Evolutionary conservation across 2,329 filamentous ascomycete genomes (phyloP), one percentile per base, ranked within the genome.

Genomic region (Xylariaceae sp.): DNA sequence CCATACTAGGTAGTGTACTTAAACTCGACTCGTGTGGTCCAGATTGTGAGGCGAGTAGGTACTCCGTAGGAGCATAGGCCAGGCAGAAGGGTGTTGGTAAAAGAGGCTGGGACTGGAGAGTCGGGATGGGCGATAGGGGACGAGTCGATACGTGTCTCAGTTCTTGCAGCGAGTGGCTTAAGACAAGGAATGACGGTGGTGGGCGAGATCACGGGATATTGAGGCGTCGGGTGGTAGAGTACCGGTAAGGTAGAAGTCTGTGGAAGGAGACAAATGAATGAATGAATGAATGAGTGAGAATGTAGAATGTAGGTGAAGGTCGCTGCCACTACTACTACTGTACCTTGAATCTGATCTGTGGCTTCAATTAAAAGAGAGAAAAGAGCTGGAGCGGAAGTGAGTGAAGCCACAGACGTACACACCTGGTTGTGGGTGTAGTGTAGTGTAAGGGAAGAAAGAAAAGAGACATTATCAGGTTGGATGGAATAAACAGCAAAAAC

Each of bases 61-160:
- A n/a, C n/a, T n/a, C n/a, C n/a, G n/a, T n/a, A n/a, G n/a, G n/a
- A n/a, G n/a, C n/a, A n/a, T n/a, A n/a, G n/a, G n/a, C n/a, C n/a
- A n/a, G n/a, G n/a, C n/a, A n/a, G n/a, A n/a, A n/a, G n/a, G n/a
- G n/a, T n/a, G n/a, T n/a, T n/a, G n/a, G n/a, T n/a, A 31, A 45
- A 40, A 33, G 26, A 34, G 31, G 37, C 39, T 34, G 43, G 28
- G 39, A 48, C 37, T 44, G 33, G 46, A 44, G 21, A n/a, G n/a
- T n/a, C 34, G 36, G 43, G 40, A 37, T 23, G 34, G 6, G 14
- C 14, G 49, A 43, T n/a, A n/a, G 31, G 44, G 44, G 43, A 34
- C 51, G 48, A 52, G 43, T 54, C 26, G 55, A 45, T 46, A 47
- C 34, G 44, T 59, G 56, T 61, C 58, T 61, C 55, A 61, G 19